Conservation (phyloP, 805 yeast genomes). For the Aciculoconidium aculeatum region DNA sequence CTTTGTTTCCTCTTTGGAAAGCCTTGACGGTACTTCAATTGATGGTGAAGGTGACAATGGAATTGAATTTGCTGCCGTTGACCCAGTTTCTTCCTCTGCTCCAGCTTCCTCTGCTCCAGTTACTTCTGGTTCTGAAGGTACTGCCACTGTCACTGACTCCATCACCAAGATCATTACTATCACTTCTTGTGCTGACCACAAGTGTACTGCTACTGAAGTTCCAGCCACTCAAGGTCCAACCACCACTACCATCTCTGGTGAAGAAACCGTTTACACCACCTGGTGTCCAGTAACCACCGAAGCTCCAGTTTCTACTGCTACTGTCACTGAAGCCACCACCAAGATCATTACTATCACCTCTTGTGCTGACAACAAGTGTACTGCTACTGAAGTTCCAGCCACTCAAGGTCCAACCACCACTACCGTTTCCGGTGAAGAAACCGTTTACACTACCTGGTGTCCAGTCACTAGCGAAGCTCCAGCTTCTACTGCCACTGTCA, state of each 20-base stretch:
- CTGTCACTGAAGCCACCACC: conserved; percentile 16
- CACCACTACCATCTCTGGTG: conserved; percentile 18
- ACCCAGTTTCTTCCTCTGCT: conserved; percentile 8
- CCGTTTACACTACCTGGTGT: conserved; percentile 37
- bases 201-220: conserved; percentile 20
- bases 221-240: conserved; percentile 24
- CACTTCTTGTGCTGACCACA: conserved; percentile 21
- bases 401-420: conserved; percentile 20
- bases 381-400: conserved; percentile 13
- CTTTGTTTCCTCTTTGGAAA: conserved; percentile 17
- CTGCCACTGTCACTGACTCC: conserved; percentile 13
- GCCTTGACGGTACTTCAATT: conserved; percentile 22
- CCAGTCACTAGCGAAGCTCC: conserved; percentile 14
- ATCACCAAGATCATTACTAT: conserved; percentile 14
- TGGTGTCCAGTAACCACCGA: conserved; percentile 28
- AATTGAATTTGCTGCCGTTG: conserved; percentile 10
- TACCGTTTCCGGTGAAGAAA: conserved; percentile 27
- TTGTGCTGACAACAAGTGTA: conserved; percentile 26
- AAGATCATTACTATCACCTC: conserved; percentile 34
- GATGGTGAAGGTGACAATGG: conserved; percentile 2
- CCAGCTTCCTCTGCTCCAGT: conserved; percentile 10
- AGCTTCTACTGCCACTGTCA: conserved; percentile 10
- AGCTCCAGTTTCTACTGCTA: conserved; percentile 34
- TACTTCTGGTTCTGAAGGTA: conserved; percentile 12
- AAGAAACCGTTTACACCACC: conserved; percentile 22